Evolutionary conservation across 495 filamentous ascomycete species (phyloP).

Genomic region (Aspergillus indologenus): DNA sequence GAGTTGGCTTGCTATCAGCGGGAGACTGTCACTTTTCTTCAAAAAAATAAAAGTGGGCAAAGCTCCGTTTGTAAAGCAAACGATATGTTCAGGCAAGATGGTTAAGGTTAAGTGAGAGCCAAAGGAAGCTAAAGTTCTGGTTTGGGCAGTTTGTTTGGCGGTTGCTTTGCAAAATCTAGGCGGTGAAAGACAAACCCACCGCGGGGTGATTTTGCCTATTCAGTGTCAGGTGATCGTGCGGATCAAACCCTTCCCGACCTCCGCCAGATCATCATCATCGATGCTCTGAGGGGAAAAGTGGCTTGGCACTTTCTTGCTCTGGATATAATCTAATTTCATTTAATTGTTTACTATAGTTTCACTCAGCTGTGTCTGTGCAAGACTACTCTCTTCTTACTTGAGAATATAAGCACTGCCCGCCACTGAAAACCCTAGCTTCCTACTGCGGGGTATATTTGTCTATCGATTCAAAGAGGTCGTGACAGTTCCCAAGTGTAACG

Average conservation of each 20-base stretch:
- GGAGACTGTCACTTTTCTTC: neutral
- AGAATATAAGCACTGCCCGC: neutral
- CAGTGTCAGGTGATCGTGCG: slow-evolving; percentile 22
- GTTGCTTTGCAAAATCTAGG: slow-evolving; percentile 27
- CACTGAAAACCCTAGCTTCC: too few relatives aligned
- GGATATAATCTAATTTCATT: slow-evolving; percentile 11
- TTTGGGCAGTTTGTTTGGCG: slow-evolving; percentile 37
- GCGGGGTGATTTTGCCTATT: slow-evolving; percentile 33
- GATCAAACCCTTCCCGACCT: slow-evolving; percentile 20
- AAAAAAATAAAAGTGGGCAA: slow-evolving; percentile 1
- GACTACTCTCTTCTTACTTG: neutral
- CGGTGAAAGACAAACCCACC: slow-evolving; percentile 22
- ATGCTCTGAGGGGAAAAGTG: slow-evolving; percentile 24
- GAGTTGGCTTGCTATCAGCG: neutral
- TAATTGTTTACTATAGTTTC: slow-evolving; percentile 7
- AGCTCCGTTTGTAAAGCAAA: slow-evolving; percentile 3
- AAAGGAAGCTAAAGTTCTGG: slow-evolving; percentile 25
- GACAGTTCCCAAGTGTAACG: slow-evolving; percentile 9
- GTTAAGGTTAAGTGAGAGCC: slow-evolving; percentile 13
- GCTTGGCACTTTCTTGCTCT: slow-evolving; percentile 22
- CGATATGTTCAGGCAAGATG: neutral
- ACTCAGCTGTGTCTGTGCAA: slow-evolving; percentile 5
- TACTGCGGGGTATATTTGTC: neutral
- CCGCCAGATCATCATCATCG: slow-evolving; percentile 25
- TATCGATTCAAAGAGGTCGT: slow-evolving; percentile 3